These are phyloP conservation scores for Polytrichum commune DNA, from an alignment of 225 moss, liverwort and hornwort species.

Conservation along the genomic window DNA sequence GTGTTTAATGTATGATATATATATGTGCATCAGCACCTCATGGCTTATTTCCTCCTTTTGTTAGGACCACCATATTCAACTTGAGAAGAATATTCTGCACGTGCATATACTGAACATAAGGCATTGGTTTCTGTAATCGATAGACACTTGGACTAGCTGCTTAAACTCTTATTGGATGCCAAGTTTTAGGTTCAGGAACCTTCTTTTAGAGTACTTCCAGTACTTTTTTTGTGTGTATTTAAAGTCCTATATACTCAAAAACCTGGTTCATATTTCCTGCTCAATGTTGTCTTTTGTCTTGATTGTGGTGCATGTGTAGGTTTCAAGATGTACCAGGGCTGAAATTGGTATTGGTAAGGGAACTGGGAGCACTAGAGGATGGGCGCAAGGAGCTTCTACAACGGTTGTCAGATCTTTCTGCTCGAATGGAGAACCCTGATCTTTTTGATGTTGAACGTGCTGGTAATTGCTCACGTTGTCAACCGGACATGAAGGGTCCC, in stretches of 20 bases:
- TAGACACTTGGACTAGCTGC: not conserved
- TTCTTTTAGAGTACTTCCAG: no score
- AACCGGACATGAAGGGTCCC: constrained; percentile 71
- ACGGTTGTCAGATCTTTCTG: constrained; percentile 54
- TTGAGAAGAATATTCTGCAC: no score
- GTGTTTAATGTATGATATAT: no score
- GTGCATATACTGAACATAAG: no score
- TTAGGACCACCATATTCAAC: no score
- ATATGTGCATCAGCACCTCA: no score
- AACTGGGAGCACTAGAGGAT: constrained; percentile 68
- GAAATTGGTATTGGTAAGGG: constrained; percentile 69
- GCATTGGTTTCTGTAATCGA: no score
- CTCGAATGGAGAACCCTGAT: constrained; percentile 67
- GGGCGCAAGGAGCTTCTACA: constrained; percentile 57
- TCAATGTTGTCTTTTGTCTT: not conserved
- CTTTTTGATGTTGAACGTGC: constrained; percentile 68
- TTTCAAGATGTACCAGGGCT: constrained; percentile 77
- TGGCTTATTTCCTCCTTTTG: no score
- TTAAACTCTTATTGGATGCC: not conserved
- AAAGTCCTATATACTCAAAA: not conserved
- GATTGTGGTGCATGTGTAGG: constrained; percentile 37
- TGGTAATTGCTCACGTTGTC: constrained; percentile 79
- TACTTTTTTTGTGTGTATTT: not conserved
- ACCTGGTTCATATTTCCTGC: not conserved
- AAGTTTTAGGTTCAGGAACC: not conserved